Base-by-base conservation (phyloP, 106 monocot genomes). In the Dioscorea alata region DNA sequence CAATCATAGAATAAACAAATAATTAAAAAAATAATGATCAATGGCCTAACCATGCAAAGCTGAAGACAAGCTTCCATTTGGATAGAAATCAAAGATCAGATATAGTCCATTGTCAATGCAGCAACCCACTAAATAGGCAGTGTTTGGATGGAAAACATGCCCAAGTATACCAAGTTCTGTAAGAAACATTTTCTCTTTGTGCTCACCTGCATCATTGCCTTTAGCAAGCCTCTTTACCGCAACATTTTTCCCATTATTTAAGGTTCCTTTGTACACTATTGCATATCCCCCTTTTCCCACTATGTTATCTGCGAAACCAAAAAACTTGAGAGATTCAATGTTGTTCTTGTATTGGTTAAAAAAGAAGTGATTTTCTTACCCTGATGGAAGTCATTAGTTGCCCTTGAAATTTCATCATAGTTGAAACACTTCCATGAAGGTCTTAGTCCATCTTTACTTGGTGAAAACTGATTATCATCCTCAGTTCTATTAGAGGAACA, bases 271-370 rank as follows among this genome's bases (percentile, higher is more conserved):
- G 73, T 76, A 89, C 54, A 89, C 89, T 67, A 85, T 82, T 62
- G 85, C 79, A 73, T 74, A 83, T 23, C 89, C 89, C 52, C 89
- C 89, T 75, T 68, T 83, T 6, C 89, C 89, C 50, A 83, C 89
- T 65, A 90, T 75, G 59, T 83, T 90, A 23, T 80, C 89, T 89
- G 69, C 6, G 49, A 42, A 17, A 6, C 35, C 23, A 4, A 48
- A 21, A 42, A 49, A 12, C 4, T n/a, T 8, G 28, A 28, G 3
- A 28, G 3, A 28, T 1, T 28, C 28, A 28, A 1, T 28, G 28
- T 3, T 28, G 28, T 28, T 28, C 28, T 8, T 19, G 21, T 59
- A n/a, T 9, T 59, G 13, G 1, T 9, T 18, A 22, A n/a, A 8
- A 20, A 22, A 59, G 8, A 18, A 9, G 21, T 59, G 2, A n/a